These are phyloP conservation scores for Arthroderma uncinatum DNA, from an alignment of 2,329 filamentous ascomycete species.

Conservation along the genomic window DNA sequence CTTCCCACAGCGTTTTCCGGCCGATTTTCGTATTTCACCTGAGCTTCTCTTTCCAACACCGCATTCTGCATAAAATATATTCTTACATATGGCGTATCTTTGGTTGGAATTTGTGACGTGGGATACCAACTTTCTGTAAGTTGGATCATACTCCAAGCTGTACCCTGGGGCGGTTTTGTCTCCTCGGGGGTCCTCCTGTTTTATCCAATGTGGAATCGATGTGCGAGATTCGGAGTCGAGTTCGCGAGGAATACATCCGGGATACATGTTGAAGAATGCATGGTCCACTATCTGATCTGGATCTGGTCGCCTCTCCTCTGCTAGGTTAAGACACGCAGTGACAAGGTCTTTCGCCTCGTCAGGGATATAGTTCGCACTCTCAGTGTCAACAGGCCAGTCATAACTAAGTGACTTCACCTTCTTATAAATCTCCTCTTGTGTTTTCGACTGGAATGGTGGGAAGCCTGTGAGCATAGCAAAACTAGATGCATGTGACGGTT, in stretches of 20 bases:
- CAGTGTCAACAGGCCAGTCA: slow-evolving; percentile 38
- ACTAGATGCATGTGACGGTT: slow-evolving; percentile 34
- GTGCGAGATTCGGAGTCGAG: slow-evolving; percentile 32
- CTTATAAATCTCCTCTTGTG: slow-evolving; percentile 42
- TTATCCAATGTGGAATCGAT: slow-evolving; percentile 35
- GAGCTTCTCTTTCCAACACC: slow-evolving; percentile 36
- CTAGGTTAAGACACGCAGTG: slow-evolving; percentile 37
- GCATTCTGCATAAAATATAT: slow-evolving; percentile 35
- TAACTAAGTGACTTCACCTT: slow-evolving; percentile 40
- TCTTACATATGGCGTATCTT: slow-evolving; percentile 30
- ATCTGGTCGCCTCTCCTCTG: slow-evolving; percentile 39
- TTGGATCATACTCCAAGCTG: slow-evolving; percentile 34
- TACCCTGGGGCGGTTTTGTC: slow-evolving; percentile 35
- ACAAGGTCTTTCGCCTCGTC: slow-evolving; percentile 41
- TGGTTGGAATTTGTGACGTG: slow-evolving; percentile 28
- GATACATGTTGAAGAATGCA: slow-evolving; percentile 41
- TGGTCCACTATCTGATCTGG: slow-evolving; percentile 42
- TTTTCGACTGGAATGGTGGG: slow-evolving; percentile 81
- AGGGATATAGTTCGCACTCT: slow-evolving; percentile 37
- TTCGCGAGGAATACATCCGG: slow-evolving; percentile 36
- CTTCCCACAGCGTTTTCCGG: slow-evolving; percentile 37
- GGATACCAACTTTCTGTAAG: slow-evolving; percentile 26
- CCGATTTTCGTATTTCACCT: slow-evolving; percentile 32
- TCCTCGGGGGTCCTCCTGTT: slow-evolving; percentile 32
- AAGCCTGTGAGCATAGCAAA: slow-evolving; percentile 96